These are phyloP conservation scores for Phytophthora constricta DNA, from an alignment of 352 stramenopile genomes.

Conservation along the genomic window DNA sequence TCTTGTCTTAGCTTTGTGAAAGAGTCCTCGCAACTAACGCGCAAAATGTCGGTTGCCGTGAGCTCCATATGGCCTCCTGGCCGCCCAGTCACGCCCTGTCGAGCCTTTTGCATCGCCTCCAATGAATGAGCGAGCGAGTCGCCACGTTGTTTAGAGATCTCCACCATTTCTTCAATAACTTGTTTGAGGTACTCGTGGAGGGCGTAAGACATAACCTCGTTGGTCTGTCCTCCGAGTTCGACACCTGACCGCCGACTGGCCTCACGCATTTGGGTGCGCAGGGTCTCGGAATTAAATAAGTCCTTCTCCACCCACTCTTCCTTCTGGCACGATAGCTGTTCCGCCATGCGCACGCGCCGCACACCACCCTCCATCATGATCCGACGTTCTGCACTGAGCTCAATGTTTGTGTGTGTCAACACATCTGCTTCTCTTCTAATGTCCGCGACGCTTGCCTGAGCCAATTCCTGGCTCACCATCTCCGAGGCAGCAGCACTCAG, in stretches of 20 bases:
- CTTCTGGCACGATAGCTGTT: conserved; percentile 72
- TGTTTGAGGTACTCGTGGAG: conserved; percentile 89
- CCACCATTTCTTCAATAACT: conserved; percentile 87
- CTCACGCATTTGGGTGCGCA: conserved; percentile 64
- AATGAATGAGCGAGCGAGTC: conserved; percentile 60
- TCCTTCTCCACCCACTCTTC: conserved; percentile 84
- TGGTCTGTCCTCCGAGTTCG: conserved; percentile 59
- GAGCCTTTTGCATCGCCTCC: conserved; percentile 55
- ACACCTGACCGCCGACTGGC: conserved; percentile 59
- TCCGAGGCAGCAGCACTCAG: conserved; percentile 36
- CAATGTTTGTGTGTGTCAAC: conserved; percentile 84
- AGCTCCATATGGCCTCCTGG: conserved; percentile 47
- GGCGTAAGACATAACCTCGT: conserved; percentile 84
- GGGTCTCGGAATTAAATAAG: conserved; percentile 76
- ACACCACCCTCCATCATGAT: conserved; percentile 77
- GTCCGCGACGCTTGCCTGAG: conserved; percentile 68
- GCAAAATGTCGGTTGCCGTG: conserved; percentile 81
- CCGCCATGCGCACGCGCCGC: conserved; percentile 40
- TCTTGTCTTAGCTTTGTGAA: conserved; percentile 72
- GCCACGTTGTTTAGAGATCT: conserved; percentile 76
- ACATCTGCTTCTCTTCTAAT: conserved; percentile 87
- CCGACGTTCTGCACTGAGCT: conserved; percentile 71
- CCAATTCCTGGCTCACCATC: conserved; percentile 56
- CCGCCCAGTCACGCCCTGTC: conserved; percentile 25
- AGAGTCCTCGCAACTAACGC: conserved; percentile 85